A percentile compares a stretch with the other conserved stretches of the same genome.
phyloP scores from a whole-genome alignment of 371 early-diverging fungal species.

The Rhizopus sp. region DNA sequence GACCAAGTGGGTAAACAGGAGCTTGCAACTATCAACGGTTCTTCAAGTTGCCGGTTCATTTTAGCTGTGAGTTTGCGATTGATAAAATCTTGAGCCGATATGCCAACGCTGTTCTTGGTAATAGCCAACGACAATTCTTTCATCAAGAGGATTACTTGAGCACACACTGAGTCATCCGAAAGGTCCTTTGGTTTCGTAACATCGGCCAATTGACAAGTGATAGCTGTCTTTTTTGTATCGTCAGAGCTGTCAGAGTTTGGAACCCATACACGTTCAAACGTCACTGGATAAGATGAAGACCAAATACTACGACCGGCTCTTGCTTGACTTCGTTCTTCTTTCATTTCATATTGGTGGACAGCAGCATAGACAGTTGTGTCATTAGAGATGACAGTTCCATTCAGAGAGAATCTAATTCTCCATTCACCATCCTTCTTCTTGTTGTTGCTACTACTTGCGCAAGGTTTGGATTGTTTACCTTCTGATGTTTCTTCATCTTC shows the following conservation, averaged over 20 bases:
- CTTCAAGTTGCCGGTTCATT: constrained; percentile 82
- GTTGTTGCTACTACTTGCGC: background rate
- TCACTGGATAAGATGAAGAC: constrained; percentile 56
- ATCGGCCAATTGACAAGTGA: constrained; percentile 19
- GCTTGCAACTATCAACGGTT: constrained; percentile 86
- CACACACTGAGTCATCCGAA: constrained; percentile 29
- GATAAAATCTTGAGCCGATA: constrained; percentile 62
- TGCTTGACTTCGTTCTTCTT: background rate
- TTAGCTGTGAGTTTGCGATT: constrained; percentile 85
- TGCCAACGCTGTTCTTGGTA: constrained; percentile 17
- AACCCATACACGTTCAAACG: constrained; percentile 43
- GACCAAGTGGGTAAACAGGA: constrained; percentile 83
- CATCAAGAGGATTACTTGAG: constrained; percentile 55
- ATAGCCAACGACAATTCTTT: constrained; percentile 38
- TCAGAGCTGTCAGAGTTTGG: constrained; percentile 17
- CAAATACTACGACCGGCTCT: constrained; percentile 44
- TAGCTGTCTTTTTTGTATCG: constrained; percentile 11
- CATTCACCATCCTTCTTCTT: constrained; percentile 40
- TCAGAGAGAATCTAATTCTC: constrained; percentile 57
- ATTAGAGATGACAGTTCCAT: constrained; percentile 50
- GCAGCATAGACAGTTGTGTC: constrained; percentile 67
- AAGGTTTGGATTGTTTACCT: background rate
- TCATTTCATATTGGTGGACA: constrained; percentile 54
- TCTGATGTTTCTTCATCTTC: constrained; percentile 12
- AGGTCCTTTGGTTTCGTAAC: constrained; percentile 23